These are phyloP conservation scores for Pistacia integerrima DNA, from an alignment of 345 rosid species.

Conservation along the genomic window DNA sequence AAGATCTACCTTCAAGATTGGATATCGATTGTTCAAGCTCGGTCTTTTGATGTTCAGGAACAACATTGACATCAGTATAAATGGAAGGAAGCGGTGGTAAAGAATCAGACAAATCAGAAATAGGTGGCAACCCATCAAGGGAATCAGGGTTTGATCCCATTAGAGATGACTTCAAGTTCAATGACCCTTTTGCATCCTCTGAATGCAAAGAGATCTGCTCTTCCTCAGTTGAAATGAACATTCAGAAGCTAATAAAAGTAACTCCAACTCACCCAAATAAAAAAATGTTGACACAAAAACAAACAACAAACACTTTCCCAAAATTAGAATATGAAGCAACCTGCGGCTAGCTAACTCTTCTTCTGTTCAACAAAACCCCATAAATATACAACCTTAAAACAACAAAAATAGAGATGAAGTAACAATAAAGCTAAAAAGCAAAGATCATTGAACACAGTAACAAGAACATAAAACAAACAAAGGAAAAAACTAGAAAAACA, in stretches of 20 bases:
- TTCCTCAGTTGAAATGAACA: conserved; percentile 42
- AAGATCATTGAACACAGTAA: background rate
- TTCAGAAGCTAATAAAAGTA: conserved; percentile 25
- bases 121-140: conserved; percentile 28
- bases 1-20: conserved; percentile 60
- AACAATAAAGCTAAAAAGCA: background rate
- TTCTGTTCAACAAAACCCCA: background rate
- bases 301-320: conserved; percentile 13
- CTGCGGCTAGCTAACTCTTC: background rate
- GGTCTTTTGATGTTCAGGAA: conserved; percentile 74
- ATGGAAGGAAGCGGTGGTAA: conserved; percentile 39
- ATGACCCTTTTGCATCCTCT: conserved; percentile 27
- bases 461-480: background rate
- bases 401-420: conserved; percentile 18
- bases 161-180: conserved; percentile 29
- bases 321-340: conserved; percentile 11
- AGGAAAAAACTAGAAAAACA: background rate
- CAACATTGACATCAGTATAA: conserved; percentile 68
- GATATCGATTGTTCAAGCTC: conserved; percentile 60
- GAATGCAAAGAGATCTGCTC: conserved; percentile 38
- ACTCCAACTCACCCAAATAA: conserved; percentile 22
- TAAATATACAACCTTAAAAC: background rate
- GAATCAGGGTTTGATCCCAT: conserved; percentile 39
- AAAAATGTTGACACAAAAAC: conserved; percentile 13
- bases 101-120: conserved; percentile 48